These are phyloP conservation scores for Claviceps cyperi DNA, from an alignment of 2,329 filamentous ascomycete genomes.

Conservation along the genomic window DNA sequence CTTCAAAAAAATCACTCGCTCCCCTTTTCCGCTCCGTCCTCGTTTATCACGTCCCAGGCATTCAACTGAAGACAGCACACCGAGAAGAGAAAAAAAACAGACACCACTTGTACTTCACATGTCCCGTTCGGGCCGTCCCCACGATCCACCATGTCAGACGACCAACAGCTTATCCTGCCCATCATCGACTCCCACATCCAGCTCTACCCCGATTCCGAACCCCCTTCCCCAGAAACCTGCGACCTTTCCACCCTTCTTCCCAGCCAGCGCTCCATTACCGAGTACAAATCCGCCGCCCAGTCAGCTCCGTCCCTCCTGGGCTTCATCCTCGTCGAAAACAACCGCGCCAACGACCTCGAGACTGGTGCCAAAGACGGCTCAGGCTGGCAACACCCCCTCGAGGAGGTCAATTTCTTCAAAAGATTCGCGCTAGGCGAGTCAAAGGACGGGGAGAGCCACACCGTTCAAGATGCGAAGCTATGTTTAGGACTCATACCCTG, in stretches of 20 bases:
- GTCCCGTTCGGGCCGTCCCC: background rate
- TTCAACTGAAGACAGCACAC: background rate
- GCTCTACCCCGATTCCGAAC: conserved; percentile 59
- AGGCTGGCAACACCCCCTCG: conserved; percentile 54
- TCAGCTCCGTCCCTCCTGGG: conserved; percentile 38
- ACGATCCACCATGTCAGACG: conserved; percentile 19
- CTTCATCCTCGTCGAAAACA: conserved; percentile 74
- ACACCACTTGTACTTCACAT: background rate
- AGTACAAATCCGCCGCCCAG: conserved; percentile 40
- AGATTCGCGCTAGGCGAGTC: conserved; percentile 49
- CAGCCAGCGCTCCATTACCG: conserved; percentile 46
- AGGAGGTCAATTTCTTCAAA: conserved; percentile 56
- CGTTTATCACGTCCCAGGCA: background rate
- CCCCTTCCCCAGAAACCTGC: conserved; percentile 57
- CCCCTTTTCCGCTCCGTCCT: background rate
- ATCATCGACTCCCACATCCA: conserved; percentile 90
- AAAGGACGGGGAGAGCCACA: conserved; percentile 42
- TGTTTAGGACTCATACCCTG: conserved; percentile 65
- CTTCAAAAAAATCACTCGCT: background rate
- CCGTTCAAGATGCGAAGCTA: conserved; percentile 26
- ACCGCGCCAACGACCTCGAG: conserved; percentile 49
- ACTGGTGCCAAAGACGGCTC: conserved; percentile 28
- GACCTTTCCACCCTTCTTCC: conserved; percentile 42
- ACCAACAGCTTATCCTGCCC: conserved; percentile 29
- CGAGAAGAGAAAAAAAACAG: background rate